Evolutionary conservation across 2,329 filamentous ascomycete genomes (phyloP), one percentile per base, ranked within the genome.

Genomic region (Bipolaris sorokiniana): DNA sequence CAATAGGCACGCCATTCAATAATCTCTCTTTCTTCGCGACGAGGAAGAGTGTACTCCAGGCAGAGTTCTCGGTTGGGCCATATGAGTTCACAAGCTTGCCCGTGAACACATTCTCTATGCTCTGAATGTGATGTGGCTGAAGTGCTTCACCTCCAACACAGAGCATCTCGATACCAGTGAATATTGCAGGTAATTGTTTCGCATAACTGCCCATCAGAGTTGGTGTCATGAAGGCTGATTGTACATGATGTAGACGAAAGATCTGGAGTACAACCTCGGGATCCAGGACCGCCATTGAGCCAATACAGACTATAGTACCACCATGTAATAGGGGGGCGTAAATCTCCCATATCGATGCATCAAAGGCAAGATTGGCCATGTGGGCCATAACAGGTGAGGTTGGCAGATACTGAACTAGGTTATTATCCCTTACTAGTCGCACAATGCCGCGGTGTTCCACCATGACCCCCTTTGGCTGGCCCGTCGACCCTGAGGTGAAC

Each of bases 381-480:
- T 82, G 65, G 82, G 85, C 3, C 78, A 68, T 3, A 59, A 72
- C 60, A 7, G 58, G 48, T 7, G 46, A 28, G 2, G 70, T 59
- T 11, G 44, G 42, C 13, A 64, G 54, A n/a, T 57, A 40, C 18
- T 57, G 40, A 3, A 49, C 55, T 23, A 51, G 51, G 15, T 56
- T 61, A 33, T 82, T 42, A 2, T 48, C 26, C 15, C 18, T 28
- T 6, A 16, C 31, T 3, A 49, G 10, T 3, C 40, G 42, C 1
- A 48, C 83, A 7, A 90, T 75, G 1, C 83, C 82, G 0, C 78
- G 76, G 63, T 90, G 87, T 7, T 84, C 84, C 54, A 88, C 83
- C 36, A 87, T 83, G 13, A 86, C 82, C 2, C 84, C 86, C 52
- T 85, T 84, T 0, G 84, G 83, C 48, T 79, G 80, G 48, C 65